phyloP scores from a whole-genome alignment of 202 grass and related monocot species.

The Digitaria exilis region DNA sequence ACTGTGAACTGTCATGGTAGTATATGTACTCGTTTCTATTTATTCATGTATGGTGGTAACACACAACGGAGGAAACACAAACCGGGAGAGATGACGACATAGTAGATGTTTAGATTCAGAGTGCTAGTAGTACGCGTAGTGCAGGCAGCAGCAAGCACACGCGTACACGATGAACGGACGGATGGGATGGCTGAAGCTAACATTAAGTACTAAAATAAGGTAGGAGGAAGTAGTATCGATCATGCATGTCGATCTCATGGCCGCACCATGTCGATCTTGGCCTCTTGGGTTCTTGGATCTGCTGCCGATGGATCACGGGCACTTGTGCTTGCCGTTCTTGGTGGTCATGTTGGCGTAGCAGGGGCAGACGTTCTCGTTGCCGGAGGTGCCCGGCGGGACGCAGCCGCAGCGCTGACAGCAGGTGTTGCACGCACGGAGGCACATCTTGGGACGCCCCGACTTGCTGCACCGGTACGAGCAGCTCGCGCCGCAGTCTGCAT shows the following conservation, averaged over 20 bases:
- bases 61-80: no score
- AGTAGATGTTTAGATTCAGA: no score
- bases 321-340: conserved; percentile 66
- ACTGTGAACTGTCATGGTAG: no score
- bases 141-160: no score
- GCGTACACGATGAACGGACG: no score
- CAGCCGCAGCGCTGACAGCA: conserved; percentile 80
- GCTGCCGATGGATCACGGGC: conserved; percentile 43
- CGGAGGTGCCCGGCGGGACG: conserved; percentile 74
- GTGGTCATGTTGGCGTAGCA: conserved; percentile 85
- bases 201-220: no score
- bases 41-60: no score
- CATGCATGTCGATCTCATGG: neutral
- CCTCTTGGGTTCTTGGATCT: neutral
- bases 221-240: neutral
- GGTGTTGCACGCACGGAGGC: conserved; percentile 67
- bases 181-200: no score
- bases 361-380: conserved; percentile 71
- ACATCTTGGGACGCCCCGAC: conserved; percentile 64
- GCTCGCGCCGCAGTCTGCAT: conserved; percentile 49
- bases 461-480: conserved; percentile 77
- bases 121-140: no score
- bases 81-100: no score
- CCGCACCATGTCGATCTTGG: neutral
- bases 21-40: no score